Evolutionary conservation across 2,329 filamentous ascomycete genomes (phyloP), one percentile per base, ranked within the genome.

Genomic region (Beauveria sp.): DNA sequence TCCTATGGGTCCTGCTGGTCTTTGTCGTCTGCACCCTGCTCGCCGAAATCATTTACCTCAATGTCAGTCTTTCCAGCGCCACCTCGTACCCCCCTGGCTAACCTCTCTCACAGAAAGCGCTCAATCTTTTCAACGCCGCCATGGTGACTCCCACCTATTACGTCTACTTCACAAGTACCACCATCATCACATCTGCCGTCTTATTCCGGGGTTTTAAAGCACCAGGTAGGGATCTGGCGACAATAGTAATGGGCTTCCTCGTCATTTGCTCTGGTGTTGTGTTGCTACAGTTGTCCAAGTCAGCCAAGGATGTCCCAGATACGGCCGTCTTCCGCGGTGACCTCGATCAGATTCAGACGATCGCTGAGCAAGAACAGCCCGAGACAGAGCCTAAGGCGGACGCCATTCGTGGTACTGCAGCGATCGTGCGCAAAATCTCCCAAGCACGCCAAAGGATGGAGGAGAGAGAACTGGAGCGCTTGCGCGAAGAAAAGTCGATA

Each of bases 121-220:
- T 97, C 61, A 97, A 99, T 70, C 76, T 99, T 55, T 97, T 93
- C 80, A 97, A 99, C 70, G 94, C 94, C 43, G 93, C 94, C 8
- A 83, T 99, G 66, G 94, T 99, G 63, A 99, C 94, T 0, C 94
- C 94, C 0, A 99, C 94, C 2, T 99, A 99, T 77, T 99, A 99
- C 73, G 94, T 99, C 66, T 93, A 96, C 78, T 99, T 99, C 73
- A 99, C 94, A 44, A 96, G 88, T 67, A 89, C 92, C 5, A 97
- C 94, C 22, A 97, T 99, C 66, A 84, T 97, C 67, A 96, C 92
- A 6, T 97, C 93, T 0, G 90, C 92, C 3, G 87, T 99, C 52
- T 79, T 99, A 3, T 97, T 97, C 75, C 88, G 86, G 64, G 94
- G 94, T 8, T 97, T 99, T 82, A 93, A 96, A 70, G 94, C 93